phyloP scores from a whole-genome alignment of 257 asterid species.

The Nicotiana noctiflora region DNA sequence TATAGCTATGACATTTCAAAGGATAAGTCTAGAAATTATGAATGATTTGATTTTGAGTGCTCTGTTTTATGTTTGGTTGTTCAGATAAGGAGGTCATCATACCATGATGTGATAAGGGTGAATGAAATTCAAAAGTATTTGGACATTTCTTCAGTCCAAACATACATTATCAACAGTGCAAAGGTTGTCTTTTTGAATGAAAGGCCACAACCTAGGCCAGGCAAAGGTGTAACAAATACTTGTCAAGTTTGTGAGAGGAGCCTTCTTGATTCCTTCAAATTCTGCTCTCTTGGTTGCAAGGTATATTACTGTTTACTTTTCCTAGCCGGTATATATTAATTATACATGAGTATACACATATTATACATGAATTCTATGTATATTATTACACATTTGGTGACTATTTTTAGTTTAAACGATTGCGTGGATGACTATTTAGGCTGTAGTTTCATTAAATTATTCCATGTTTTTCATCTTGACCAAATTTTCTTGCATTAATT shows the following conservation, averaged over 20 bases:
- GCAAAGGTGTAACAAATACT: slow-evolving; percentile 6
- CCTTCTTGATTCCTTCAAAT: slow-evolving; percentile 12
- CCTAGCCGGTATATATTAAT: not conserved
- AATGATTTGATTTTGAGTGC: not conserved
- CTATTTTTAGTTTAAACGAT: no score
- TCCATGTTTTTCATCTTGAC: not conserved
- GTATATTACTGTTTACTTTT: not conserved
- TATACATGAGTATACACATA: not conserved
- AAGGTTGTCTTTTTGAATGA: slow-evolving; percentile 15
- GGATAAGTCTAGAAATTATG: not conserved
- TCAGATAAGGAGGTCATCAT: slow-evolving; percentile 19
- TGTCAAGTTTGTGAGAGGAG: slow-evolving; percentile 14
- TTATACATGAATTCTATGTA: no score
- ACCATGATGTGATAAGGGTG: slow-evolving; percentile 18
- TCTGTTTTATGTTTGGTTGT: not conserved
- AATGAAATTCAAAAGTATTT: slow-evolving; percentile 12
- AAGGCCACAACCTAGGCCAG: slow-evolving; percentile 15
- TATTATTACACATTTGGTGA: no score
- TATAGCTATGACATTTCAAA: no score
- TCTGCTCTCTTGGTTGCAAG: slow-evolving; percentile 20
- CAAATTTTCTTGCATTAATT: not conserved
- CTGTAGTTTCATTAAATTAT: not conserved
- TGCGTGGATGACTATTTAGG: no score
- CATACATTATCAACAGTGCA: slow-evolving; percentile 14
- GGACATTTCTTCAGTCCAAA: not conserved